Conservation (phyloP, 1,284 basidiomycete species). For the Bondarzewia mesenterica region DNA sequence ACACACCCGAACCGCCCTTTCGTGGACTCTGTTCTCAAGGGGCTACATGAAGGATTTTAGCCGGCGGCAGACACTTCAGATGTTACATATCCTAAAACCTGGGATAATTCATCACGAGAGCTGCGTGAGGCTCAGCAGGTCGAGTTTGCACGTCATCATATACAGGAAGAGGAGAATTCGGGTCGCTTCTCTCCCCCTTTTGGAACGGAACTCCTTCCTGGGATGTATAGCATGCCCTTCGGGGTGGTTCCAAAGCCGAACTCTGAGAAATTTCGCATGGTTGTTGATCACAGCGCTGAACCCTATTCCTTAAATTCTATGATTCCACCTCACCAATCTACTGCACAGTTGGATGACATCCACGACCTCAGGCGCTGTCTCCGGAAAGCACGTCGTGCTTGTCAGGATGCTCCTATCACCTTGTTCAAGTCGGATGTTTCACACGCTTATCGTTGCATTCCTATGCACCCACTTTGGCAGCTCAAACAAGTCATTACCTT, state of each 20-base stretch:
- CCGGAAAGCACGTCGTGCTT: background rate
- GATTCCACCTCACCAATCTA: background rate
- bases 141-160: background rate
- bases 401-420: background rate
- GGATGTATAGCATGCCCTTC: background rate
- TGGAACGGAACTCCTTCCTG: background rate
- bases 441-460: background rate
- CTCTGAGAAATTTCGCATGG: background rate
- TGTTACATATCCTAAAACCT: slow-evolving; percentile 8
- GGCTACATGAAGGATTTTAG: slow-evolving; percentile 32
- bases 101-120: background rate
- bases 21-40: slow-evolving; percentile 24
- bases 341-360: background rate
- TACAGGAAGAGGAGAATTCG: background rate
- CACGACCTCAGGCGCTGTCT: background rate
- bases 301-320: background rate
- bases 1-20: slow-evolving; percentile 28
- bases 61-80: slow-evolving; percentile 28
- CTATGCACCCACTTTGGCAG: background rate
- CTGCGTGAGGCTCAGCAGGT: background rate
- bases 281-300: background rate
- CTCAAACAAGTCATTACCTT: background rate
- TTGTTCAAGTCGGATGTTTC: background rate
- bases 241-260: background rate
- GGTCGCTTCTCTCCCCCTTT: background rate